A percentile compares a stretch with the other conserved stretches of the same genome.
Conservation (phyloP, 2,329 filamentous ascomycete species). For the Hymenoscyphus infarciens region DNA sequence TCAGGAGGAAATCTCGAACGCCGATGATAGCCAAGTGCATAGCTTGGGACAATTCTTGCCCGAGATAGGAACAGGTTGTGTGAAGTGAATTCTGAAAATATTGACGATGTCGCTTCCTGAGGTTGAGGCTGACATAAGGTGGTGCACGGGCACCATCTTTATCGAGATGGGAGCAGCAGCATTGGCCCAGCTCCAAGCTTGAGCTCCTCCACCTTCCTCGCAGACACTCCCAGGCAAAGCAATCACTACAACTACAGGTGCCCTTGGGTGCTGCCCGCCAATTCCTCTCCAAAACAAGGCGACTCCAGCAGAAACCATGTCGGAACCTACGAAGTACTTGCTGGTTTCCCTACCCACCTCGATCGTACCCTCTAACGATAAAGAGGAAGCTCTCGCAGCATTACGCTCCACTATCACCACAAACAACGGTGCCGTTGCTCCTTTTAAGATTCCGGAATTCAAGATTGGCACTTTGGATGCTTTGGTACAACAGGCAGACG, state of each 20-base stretch:
- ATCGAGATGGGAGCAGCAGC: slow-evolving; percentile 5
- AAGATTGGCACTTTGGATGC: slow-evolving; percentile 97
- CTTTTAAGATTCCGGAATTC: slow-evolving; percentile 86
- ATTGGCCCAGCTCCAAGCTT: slow-evolving; percentile 16
- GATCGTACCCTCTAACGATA: slow-evolving; percentile 76
- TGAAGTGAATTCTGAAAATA: slow-evolving; percentile 3
- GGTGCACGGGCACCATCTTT: slow-evolving; percentile 14
- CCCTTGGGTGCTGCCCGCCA: slow-evolving; percentile 14
- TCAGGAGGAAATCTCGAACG: no score
- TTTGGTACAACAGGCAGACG: slow-evolving; percentile 93
- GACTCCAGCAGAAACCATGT: slow-evolving; percentile 26
- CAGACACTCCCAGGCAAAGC: slow-evolving; percentile 8
- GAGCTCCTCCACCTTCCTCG: slow-evolving; percentile 15
- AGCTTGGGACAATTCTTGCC: no score
- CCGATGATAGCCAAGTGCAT: no score
- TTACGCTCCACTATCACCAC: slow-evolving; percentile 67
- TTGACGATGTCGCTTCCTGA: neutral
- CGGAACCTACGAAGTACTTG: slow-evolving; percentile 60
- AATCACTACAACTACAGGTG: slow-evolving; percentile 13
- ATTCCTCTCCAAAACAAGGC: slow-evolving; percentile 14
- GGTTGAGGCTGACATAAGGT: slow-evolving; percentile 8
- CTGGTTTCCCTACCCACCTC: slow-evolving; percentile 87
- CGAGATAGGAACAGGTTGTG: no score
- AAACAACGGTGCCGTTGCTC: slow-evolving; percentile 71
- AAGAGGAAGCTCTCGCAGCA: slow-evolving; percentile 75